Base-by-base conservation (phyloP, 148 eudicot genomes). In the Amaranthus palmeri region DNA sequence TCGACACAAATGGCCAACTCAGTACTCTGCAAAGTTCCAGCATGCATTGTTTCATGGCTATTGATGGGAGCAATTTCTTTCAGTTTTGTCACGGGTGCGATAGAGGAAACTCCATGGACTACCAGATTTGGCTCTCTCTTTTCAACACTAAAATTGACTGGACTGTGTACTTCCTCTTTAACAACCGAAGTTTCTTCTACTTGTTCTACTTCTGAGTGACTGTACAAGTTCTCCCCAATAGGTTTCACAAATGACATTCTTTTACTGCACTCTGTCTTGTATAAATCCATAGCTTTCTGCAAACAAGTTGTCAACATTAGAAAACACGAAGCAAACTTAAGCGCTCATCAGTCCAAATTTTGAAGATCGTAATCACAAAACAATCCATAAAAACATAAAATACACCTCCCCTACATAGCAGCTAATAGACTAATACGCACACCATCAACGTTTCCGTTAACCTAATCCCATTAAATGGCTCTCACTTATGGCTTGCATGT, bases 221-320 rank as follows among this genome's bases (percentile, higher is more conserved):
- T 25, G 36, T 25, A 25, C 36, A 25, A 25, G 36, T 25, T 25
- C 36, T 25, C 36, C 57, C 58, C 59, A 42, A 61, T 63, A 51
- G 67, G 61, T 13, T 63, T 51, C 13, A 41, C 54, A 66, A 54
- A 44, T 7, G 54, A 41, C 41, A 49, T 77, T 63, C 65, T 71
- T 12, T 67, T 79, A 65, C 25, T 61, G 81, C 76, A 77, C 36
- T 83, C 74, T 49, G 79, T 53, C 74, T 83, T 83, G 86, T 80
- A 83, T 67, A 80, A 52, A 63, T 71, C 53, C 81, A 83, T 42
- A 10, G 86, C 86, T 68, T 78, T 80, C 86, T 83, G 86, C 61
- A 68, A n/a, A 59, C 11, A 25, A 63, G 49, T 54, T 10, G 51
- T 67, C 25, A 47, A 68, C 54, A 73, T 63, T 45, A 11, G 18